Base-by-base conservation (phyloP, 768 basidiomycete species). In the Russula dissimulans region DNA sequence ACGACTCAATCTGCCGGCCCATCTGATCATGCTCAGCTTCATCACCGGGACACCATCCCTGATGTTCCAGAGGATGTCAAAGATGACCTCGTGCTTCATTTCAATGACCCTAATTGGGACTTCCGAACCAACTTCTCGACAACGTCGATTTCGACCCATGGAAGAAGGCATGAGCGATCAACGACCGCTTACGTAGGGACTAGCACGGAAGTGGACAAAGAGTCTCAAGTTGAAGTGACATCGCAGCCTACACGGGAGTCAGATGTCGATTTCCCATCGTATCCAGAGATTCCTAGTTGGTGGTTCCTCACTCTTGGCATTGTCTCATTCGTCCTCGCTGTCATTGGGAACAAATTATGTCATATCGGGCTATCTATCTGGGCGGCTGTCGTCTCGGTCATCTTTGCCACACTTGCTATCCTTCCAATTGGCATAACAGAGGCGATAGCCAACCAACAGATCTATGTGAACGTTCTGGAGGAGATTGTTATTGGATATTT, bases 381-480 rank as follows among this genome's bases (percentile, higher is more conserved):
- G 90, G 90, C 74, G 2, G 64, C 66, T 62, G 36, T 74, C 54
- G 12, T 75, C 15, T 61, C 77, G 0, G 75, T 83, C 36, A 67
- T 84, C 60, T 51, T 90, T 57, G 81, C 79, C 17, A 67, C 86
- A 59, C 38, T 79, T 59, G 60, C 88, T 59, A 61, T 81, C 64
- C 68, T 89, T 50, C 93, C 93, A 5, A 72, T 85, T 51, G 84
- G 88, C 65, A 89, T 95, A 81, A 79, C 93, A 54, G 84, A 87
- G 65, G 90, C 91, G 32, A 88, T 93, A 69, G 91, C 92, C 62
- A 95, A 95, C 71, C 91, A 94, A 71, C 78, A 81, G 62, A 71
- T 91, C 51, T 75, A 76, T 4, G 75, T 86, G 3, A 78, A 81
- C 67, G 84, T 92, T 54, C 81, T 95, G 69, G 79, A 82, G 51